Conservation (phyloP, 2,329 filamentous ascomycete species). For the Raffaelea albimanens region DNA sequence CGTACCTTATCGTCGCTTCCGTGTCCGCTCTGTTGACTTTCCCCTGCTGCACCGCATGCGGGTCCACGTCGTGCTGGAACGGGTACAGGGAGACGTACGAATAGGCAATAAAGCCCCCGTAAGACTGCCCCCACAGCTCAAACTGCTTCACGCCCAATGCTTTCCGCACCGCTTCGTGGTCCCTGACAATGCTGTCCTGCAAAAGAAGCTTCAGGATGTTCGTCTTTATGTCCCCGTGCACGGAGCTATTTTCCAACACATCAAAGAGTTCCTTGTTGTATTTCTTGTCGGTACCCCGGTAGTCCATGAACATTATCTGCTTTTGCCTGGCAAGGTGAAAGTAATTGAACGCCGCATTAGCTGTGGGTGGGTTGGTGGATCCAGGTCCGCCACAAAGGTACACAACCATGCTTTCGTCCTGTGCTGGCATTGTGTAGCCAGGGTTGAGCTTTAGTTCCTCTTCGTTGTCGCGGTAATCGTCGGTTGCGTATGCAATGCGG, state of each 20-base stretch:
- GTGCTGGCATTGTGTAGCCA: too few relatives aligned
- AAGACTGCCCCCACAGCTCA: constrained; percentile 60
- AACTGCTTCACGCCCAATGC: constrained; percentile 34
- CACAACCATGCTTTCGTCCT: too few relatives aligned
- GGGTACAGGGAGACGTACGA: constrained; percentile 62
- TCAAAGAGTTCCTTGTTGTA: constrained; percentile 35
- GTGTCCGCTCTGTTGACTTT: too few relatives aligned
- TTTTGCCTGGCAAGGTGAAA: constrained; percentile 57
- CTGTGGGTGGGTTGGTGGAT: constrained; percentile 28
- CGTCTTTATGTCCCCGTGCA: neutral
- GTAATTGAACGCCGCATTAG: constrained; percentile 34
- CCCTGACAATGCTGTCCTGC: constrained; percentile 63
- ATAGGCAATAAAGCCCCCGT: constrained; percentile 63
- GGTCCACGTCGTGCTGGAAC: constrained; percentile 37
- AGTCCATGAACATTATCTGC: constrained; percentile 59
- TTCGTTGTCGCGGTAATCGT: too few relatives aligned
- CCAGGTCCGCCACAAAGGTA: constrained; percentile 65
- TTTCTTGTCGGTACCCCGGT: constrained; percentile 59
- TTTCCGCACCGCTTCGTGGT: constrained; percentile 61
- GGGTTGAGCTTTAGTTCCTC: too few relatives aligned
- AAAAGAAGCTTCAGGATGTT: constrained; percentile 39
- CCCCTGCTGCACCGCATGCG: too few relatives aligned
- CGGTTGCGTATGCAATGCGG: too few relatives aligned
- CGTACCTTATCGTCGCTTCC: constrained; percentile 13
- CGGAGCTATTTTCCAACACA: neutral